phyloP scores from a whole-genome alignment of 1,139 yeast species.

The Wickerhamomyces sp. region DNA sequence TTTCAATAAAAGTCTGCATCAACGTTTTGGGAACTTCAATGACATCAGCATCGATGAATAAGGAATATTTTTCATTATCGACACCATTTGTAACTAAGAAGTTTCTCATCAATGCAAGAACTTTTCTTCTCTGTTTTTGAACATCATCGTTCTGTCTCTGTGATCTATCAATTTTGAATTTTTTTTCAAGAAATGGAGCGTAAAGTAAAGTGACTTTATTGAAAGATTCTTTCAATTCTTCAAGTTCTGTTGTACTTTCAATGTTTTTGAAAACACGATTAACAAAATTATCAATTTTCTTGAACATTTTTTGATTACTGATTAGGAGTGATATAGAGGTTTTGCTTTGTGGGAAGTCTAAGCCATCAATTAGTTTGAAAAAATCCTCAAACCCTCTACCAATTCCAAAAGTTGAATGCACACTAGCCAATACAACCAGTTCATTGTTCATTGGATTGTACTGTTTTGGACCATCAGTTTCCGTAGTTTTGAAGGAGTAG shows the following conservation, averaged over 20 bases:
- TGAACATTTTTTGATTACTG: slow-evolving; percentile 6
- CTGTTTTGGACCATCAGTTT: not conserved
- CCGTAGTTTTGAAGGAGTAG: slow-evolving; percentile 7
- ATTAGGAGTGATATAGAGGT: slow-evolving; percentile 15
- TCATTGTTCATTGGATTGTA: slow-evolving; percentile 11
- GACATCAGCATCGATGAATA: slow-evolving; percentile 45
- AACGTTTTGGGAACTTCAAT: slow-evolving; percentile 29
- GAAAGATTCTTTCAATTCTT: slow-evolving; percentile 6
- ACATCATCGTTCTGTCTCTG: slow-evolving; percentile 17
- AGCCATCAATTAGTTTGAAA: slow-evolving; percentile 5
- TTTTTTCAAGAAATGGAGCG: slow-evolving; percentile 20
- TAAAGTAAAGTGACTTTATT: slow-evolving; percentile 17
- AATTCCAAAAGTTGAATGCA: slow-evolving; percentile 10
- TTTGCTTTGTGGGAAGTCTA: slow-evolving; percentile 6
- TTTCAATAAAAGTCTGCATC: slow-evolving; percentile 30
- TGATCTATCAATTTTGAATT: slow-evolving; percentile 10
- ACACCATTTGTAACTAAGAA: slow-evolving; percentile 24
- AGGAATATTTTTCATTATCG: slow-evolving; percentile 31
- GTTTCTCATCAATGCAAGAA: slow-evolving; percentile 29
- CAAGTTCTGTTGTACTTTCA: not conserved
- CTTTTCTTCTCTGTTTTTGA: slow-evolving; percentile 26
- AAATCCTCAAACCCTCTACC: slow-evolving; percentile 11
- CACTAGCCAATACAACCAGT: slow-evolving; percentile 11
- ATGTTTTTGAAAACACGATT: slow-evolving; percentile 3
- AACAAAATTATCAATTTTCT: slow-evolving; percentile 7